These are phyloP conservation scores for Colletotrichum sojae DNA, from an alignment of 2,329 filamentous ascomycete genomes.

Conservation along the genomic window DNA sequence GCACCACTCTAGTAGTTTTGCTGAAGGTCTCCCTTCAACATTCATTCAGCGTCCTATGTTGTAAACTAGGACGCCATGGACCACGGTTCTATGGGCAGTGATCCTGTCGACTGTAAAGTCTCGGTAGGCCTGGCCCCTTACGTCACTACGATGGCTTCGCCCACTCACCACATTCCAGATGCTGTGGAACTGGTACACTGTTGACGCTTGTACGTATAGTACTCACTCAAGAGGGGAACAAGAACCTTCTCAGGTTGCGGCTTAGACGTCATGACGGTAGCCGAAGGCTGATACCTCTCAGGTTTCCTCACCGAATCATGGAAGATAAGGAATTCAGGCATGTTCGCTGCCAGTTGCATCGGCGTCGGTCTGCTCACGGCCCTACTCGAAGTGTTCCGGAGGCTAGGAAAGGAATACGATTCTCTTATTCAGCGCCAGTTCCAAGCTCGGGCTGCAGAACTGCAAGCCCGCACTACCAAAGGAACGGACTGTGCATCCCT, in stretches of 20 bases:
- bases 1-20: no score
- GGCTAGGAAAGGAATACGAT: constrained; percentile 59
- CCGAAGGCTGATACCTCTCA: constrained; percentile 25
- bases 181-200: constrained; percentile 61
- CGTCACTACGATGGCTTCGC: background rate
- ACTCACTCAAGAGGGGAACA: no score
- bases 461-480: constrained; percentile 42
- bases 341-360: constrained; percentile 61
- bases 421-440: constrained; percentile 56
- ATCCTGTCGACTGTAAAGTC: constrained; percentile 49
- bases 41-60: no score
- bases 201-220: constrained; percentile 54
- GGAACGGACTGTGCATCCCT: constrained; percentile 34
- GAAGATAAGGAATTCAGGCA: constrained; percentile 56
- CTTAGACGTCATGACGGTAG: background rate
- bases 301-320: constrained; percentile 57
- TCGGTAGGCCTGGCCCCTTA: constrained; percentile 44
- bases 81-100: constrained; percentile 42
- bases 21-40: no score
- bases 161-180: constrained; percentile 50
- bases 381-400: constrained; percentile 56
- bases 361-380: constrained; percentile 58
- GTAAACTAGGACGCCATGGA: constrained; percentile 43
- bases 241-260: no score
- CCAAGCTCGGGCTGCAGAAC: constrained; percentile 50